Conservation (phyloP, 768 basidiomycete species). For the Russula sp. region DNA sequence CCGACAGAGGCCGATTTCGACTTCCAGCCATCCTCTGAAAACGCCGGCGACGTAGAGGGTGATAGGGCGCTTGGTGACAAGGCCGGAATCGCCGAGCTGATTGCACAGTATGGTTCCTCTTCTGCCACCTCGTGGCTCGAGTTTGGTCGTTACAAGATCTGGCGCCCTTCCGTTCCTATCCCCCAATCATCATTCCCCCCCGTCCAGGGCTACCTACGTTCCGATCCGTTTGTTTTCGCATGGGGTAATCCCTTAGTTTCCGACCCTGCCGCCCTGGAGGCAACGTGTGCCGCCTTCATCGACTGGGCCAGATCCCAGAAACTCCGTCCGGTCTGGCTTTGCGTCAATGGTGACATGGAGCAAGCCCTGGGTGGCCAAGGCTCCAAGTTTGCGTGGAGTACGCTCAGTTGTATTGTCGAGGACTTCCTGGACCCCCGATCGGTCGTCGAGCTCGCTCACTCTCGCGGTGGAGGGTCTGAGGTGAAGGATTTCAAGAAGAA, state of each 20-base stretch:
- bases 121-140: conserved; percentile 73
- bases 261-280: conserved; percentile 41
- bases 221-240: conserved; percentile 39
- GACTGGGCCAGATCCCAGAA: conserved; percentile 42
- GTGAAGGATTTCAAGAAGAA: conserved; percentile 64
- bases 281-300: conserved; percentile 45
- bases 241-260: conserved; percentile 33
- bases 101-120: conserved; percentile 64
- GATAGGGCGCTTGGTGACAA: conserved; percentile 24
- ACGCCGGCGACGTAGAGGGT: conserved; percentile 13
- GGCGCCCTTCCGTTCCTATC: conserved; percentile 63
- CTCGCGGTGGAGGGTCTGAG: conserved; percentile 31
- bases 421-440: conserved; percentile 46
- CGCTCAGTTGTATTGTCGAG: conserved; percentile 61
- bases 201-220: conserved; percentile 61
- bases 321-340: conserved; percentile 58
- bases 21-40: conserved; percentile 11
- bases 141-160: conserved; percentile 44
- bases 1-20: conserved; percentile 17
- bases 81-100: conserved; percentile 38
- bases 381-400: conserved; percentile 51
- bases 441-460: conserved; percentile 47
- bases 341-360: conserved; percentile 53
- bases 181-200: conserved; percentile 51
- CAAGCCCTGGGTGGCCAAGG: conserved; percentile 45